Conservation (phyloP, 129 eudicot genomes). For the Pulicaria dysenterica region DNA sequence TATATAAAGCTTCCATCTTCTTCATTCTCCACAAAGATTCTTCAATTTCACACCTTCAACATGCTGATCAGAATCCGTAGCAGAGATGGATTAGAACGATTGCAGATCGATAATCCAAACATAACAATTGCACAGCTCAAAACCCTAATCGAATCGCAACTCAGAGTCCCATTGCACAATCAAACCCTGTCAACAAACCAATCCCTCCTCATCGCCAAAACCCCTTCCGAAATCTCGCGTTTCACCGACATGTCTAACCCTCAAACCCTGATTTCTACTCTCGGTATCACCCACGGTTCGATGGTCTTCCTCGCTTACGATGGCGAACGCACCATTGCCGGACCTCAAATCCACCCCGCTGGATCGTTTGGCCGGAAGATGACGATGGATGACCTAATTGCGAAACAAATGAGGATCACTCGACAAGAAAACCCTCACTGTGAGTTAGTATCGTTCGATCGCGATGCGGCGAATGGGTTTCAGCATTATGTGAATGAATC, state of each 20-base stretch:
- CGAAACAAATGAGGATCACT: slow-evolving; percentile 76
- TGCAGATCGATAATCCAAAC: slow-evolving; percentile 67
- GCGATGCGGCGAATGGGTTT: slow-evolving; percentile 85
- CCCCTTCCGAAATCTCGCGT: slow-evolving; percentile 47
- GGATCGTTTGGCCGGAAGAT: slow-evolving; percentile 88
- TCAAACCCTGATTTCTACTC: slow-evolving; percentile 47
- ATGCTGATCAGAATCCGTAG: slow-evolving; percentile 94
- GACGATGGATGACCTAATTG: slow-evolving; percentile 97
- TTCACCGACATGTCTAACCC: slow-evolving; percentile 80
- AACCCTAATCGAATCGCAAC: slow-evolving; percentile 74
- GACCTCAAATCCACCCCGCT: slow-evolving; percentile 55
- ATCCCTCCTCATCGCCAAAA: slow-evolving; percentile 71
- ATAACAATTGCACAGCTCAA: slow-evolving; percentile 69
- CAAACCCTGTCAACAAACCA: slow-evolving; percentile 82
- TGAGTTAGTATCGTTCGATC: slow-evolving; percentile 80
- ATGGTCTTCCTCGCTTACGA: slow-evolving; percentile 65
- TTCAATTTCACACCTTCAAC: slow-evolving; percentile 22
- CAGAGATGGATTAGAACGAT: slow-evolving; percentile 85
- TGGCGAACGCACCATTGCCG: slow-evolving; percentile 66
- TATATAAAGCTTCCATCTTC: slow-evolving; percentile 7
- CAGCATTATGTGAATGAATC: slow-evolving; percentile 85
- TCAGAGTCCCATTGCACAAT: slow-evolving; percentile 61
- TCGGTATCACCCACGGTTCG: slow-evolving; percentile 70
- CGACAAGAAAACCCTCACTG: slow-evolving; percentile 86
- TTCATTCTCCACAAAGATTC: slow-evolving; percentile 8